Conservation (phyloP, 1,284 basidiomycete species). For the Pascua guehoae region DNA sequence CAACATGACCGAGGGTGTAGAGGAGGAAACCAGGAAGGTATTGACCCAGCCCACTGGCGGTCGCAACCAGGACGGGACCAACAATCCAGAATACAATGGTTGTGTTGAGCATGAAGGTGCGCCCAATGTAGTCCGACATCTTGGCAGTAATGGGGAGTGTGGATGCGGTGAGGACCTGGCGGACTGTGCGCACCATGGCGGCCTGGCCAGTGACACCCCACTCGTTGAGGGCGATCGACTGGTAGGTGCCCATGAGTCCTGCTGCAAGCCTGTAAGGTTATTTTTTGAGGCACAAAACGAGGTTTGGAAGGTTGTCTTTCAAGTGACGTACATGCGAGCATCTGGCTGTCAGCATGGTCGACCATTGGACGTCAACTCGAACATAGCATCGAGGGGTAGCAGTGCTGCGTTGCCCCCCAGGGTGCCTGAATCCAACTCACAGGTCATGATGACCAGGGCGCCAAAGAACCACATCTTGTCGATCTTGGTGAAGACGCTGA, state of each 20-base stretch:
- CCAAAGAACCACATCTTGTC: slow-evolving; percentile 8
- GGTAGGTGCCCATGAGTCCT: slow-evolving; percentile 15
- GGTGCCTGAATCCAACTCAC: background rate
- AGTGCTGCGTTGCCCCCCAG: no score
- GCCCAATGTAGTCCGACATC: slow-evolving; percentile 48
- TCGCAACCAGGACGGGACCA: slow-evolving; percentile 47
- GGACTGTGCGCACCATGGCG: slow-evolving; percentile 41
- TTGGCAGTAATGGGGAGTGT: slow-evolving; percentile 42
- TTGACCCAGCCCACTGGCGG: slow-evolving; percentile 31
- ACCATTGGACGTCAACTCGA: no score
- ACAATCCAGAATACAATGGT: slow-evolving; percentile 48
- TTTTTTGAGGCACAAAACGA: background rate
- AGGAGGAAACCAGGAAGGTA: slow-evolving; percentile 48
- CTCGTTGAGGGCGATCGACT: slow-evolving; percentile 24
- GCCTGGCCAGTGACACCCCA: slow-evolving; percentile 27
- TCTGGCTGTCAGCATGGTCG: slow-evolving; percentile 1
- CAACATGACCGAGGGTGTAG: slow-evolving; percentile 23
- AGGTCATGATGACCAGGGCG: slow-evolving; percentile 11
- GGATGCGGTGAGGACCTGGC: slow-evolving; percentile 36
- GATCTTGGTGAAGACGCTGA: slow-evolving; percentile 2
- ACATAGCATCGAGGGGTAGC: no score
- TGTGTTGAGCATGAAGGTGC: slow-evolving; percentile 42
- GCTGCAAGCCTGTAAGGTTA: background rate
- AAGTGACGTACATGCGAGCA: background rate
- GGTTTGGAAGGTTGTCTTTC: background rate